Conservation (phyloP, 2,329 filamentous ascomycete species). For the Rosellinia necatrix region DNA sequence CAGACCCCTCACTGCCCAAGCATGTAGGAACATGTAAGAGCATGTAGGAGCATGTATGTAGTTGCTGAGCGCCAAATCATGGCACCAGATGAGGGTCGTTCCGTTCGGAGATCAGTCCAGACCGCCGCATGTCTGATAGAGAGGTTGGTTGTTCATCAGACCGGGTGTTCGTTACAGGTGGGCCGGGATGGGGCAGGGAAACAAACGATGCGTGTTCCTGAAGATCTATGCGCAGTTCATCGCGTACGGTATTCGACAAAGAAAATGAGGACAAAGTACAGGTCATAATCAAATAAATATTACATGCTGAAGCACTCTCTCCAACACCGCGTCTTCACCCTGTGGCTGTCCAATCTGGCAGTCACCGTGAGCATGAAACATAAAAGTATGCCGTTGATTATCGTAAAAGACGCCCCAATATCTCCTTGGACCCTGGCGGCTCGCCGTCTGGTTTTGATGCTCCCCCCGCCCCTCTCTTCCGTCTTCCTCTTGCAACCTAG, state of each 20-base stretch:
- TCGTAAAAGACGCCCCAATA: constrained; percentile 37
- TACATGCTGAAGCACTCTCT: constrained; percentile 53
- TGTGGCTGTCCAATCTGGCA: constrained; percentile 29
- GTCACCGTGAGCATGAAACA: constrained; percentile 34
- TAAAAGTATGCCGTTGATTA: constrained; percentile 40
- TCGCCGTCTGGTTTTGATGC: constrained; percentile 26
- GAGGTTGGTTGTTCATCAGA: not conserved
- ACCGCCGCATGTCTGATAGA: constrained; percentile 4
- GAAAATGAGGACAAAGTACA: constrained; percentile 43
- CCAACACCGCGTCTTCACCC: constrained; percentile 38
- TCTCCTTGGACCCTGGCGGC: constrained; percentile 29
- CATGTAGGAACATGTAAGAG: no score
- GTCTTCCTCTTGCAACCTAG: constrained; percentile 21
- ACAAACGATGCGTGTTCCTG: constrained; percentile 7
- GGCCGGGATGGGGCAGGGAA: not conserved
- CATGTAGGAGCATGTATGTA: no score
- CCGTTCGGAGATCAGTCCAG: not conserved
- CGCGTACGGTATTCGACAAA: constrained; percentile 37
- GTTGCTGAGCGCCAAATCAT: no score
- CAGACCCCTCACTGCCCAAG: no score
- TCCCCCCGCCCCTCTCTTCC: constrained; percentile 17
- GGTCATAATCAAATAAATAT: constrained; percentile 50
- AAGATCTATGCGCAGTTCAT: constrained; percentile 38
- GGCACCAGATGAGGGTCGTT: no score
- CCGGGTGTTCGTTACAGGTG: not conserved